Conservation (phyloP, 352 stramenopile genomes). For the Pythium volutum region DNA sequence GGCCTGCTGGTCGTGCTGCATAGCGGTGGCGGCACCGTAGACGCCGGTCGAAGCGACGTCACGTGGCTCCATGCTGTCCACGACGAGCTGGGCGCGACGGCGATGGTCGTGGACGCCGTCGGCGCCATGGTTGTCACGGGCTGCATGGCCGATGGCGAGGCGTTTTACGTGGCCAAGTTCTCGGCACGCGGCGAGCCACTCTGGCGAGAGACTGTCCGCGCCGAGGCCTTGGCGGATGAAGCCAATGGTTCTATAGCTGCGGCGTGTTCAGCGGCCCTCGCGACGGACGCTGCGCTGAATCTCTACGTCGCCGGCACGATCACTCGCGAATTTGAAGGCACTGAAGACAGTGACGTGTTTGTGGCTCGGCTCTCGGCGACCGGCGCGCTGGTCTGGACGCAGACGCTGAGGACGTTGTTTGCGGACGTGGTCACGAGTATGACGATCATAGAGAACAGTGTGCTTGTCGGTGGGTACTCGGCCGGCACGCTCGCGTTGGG, state of each 20-base stretch:
- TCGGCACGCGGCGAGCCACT: constrained; percentile 1
- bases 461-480: constrained; percentile 16
- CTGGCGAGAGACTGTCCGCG: constrained; percentile 2
- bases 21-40: not conserved
- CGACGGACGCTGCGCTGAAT: constrained; percentile 3
- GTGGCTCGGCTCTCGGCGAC: constrained; percentile 2
- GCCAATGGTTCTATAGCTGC: not conserved
- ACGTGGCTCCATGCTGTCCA: constrained; percentile 8
- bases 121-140: constrained; percentile 18
- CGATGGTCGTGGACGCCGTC: constrained; percentile 13
- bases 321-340: not conserved
- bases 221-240: not conserved
- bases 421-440: constrained; percentile 7
- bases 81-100: constrained; percentile 2
- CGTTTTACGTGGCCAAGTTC: constrained; percentile 19
- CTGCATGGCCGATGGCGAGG: not conserved
- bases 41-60: constrained; percentile 10
- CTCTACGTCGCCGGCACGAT: constrained; percentile 12
- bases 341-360: constrained; percentile 6
- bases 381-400: constrained; percentile 7
- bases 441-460: not conserved
- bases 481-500: constrained; percentile 1
- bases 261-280: constrained; percentile 2
- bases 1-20: not conserved
- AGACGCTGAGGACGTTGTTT: constrained; percentile 12